phyloP scores from a whole-genome alignment of 306 rosid genomes.

The Mucuna pruriens region DNA sequence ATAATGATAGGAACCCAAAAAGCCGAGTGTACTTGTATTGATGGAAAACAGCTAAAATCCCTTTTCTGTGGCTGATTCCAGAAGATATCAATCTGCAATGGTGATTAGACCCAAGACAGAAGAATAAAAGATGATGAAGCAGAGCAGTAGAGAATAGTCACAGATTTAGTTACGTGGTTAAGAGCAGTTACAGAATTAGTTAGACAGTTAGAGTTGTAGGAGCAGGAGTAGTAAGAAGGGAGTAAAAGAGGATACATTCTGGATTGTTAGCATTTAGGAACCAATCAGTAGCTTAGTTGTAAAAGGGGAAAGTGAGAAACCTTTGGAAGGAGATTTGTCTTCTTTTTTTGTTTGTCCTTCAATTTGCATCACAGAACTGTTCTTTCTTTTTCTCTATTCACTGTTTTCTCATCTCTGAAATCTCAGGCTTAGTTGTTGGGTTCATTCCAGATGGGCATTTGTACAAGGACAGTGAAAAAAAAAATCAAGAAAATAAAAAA shows the following conservation, averaged over 20 bases:
- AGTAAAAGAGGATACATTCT: neutral
- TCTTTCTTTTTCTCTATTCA: neutral
- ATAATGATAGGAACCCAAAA: neutral
- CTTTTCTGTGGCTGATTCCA: neutral
- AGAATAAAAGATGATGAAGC: neutral
- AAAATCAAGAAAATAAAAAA: neutral
- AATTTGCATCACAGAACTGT: neutral
- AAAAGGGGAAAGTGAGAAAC: neutral
- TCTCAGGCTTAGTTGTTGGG: neutral
- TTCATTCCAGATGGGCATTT: neutral
- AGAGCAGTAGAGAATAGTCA: neutral
- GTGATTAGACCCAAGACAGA: neutral
- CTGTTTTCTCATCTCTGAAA: neutral
- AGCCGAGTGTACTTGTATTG: neutral
- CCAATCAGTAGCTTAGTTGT: neutral
- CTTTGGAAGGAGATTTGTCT: neutral
- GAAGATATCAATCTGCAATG: neutral
- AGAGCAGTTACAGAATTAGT: neutral
- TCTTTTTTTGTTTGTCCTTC: neutral
- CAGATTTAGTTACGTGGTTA: neutral
- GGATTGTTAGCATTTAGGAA: neutral
- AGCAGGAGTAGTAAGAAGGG: conserved; percentile 12
- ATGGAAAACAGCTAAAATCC: conserved; percentile 1
- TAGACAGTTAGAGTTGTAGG: neutral
- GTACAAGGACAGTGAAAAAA: neutral